phyloP scores from a whole-genome alignment of 2,329 filamentous ascomycete genomes.

The Ustulina deusta region DNA sequence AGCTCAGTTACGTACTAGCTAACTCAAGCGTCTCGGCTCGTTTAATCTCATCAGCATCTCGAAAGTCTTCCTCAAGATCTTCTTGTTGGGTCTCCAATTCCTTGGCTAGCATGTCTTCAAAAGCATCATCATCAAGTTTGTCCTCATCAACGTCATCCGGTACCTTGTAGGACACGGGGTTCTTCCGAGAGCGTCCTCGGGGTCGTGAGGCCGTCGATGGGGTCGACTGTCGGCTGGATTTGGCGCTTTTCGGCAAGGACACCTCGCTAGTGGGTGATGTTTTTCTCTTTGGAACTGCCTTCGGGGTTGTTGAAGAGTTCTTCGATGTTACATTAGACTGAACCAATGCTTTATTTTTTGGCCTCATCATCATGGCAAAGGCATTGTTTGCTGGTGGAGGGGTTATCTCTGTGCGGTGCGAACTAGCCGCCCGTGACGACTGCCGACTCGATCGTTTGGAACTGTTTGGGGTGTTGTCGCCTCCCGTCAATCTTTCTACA shows the following conservation, averaged over 20 bases:
- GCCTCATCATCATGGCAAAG: slow-evolving; percentile 66
- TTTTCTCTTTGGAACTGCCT: slow-evolving; percentile 54
- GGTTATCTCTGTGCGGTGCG: slow-evolving; percentile 39
- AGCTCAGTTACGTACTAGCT: slow-evolving; percentile 70
- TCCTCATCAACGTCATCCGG: slow-evolving; percentile 71
- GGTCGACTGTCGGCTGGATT: slow-evolving; percentile 80
- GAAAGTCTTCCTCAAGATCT: slow-evolving; percentile 50
- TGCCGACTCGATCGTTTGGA: slow-evolving; percentile 52
- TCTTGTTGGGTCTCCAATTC: slow-evolving; percentile 63
- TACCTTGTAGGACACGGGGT: slow-evolving; percentile 62
- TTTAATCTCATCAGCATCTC: slow-evolving; percentile 71
- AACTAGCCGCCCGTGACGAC: slow-evolving; percentile 57
- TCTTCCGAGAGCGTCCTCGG: slow-evolving; percentile 64
- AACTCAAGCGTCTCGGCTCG: slow-evolving; percentile 76
- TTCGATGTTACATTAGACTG: slow-evolving; percentile 43
- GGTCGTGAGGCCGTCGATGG: slow-evolving; percentile 66
- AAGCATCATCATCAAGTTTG: slow-evolving; percentile 81
- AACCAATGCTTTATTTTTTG: slow-evolving; percentile 48
- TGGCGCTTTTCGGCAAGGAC: slow-evolving; percentile 73
- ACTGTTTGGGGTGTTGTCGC: slow-evolving; percentile 59
- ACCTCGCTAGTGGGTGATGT: slow-evolving; percentile 50
- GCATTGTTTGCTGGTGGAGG: slow-evolving; percentile 56
- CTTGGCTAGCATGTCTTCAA: slow-evolving; percentile 80
- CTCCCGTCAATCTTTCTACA: slow-evolving; percentile 69
- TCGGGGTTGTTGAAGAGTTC: slow-evolving; percentile 31